Conservation (phyloP, 225 moss, liverwort and hornwort species). For the Bryoerythrophyllum caledonicum region DNA sequence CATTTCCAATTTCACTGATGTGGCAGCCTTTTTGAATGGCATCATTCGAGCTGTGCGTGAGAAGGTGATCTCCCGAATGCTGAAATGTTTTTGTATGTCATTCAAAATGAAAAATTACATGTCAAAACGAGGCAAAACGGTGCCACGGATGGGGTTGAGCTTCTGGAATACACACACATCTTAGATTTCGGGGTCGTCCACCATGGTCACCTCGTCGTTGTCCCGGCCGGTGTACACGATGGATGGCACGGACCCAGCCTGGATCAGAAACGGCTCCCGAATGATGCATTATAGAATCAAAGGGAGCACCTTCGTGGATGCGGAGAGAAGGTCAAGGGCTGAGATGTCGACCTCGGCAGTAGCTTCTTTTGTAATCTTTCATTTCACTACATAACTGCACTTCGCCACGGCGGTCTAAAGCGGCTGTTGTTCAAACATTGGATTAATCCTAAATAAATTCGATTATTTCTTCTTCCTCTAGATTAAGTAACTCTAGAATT, state of each 20-base stretch:
- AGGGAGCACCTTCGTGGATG: no score
- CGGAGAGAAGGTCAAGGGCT: no score
- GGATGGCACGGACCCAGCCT: conserved; percentile 16
- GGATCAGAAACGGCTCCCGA: conserved; percentile 42
- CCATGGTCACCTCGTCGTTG: conserved; percentile 50
- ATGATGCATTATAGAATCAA: no score
- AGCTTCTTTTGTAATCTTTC: no score
- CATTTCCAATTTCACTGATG: conserved; percentile 96
- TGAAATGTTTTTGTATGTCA: neutral
- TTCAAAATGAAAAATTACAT: neutral
- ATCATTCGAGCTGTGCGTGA: conserved; percentile 92
- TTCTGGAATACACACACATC: conserved; percentile 44
- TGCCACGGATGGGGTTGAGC: conserved; percentile 50
- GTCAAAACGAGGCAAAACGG: conserved; percentile 28
- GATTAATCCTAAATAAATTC: no score
- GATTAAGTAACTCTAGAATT: no score
- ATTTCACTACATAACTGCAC: no score
- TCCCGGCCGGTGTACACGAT: conserved; percentile 57
- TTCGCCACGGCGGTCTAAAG: no score
- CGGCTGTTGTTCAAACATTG: no score
- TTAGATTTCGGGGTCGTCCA: conserved; percentile 31
- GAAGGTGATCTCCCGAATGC: conserved; percentile 50
- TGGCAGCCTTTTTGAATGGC: conserved; percentile 90
- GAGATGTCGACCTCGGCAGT: no score
- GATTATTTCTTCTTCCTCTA: no score